Percentiles rank a stretch among this genome's conserved stretches.
Conservation (phyloP, 192 early-diverging fungal species). For the Coemansia sp. region DNA sequence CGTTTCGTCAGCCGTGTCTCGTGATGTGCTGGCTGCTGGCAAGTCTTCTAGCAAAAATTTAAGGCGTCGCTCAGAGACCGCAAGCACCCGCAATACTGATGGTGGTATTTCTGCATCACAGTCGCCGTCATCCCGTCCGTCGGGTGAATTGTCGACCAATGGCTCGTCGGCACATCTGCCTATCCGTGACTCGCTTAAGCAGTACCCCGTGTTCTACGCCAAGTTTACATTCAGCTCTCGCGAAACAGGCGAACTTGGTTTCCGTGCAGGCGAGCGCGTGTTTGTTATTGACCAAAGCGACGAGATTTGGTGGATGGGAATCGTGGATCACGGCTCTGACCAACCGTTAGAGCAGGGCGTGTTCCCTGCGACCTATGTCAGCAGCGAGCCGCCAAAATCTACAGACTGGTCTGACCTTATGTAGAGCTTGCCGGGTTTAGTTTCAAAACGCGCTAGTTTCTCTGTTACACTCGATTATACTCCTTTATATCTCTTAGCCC, state of each 20-base stretch:
- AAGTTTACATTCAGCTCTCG: constrained; percentile 72
- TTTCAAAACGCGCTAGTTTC: too few relatives aligned
- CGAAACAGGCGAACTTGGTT: constrained; percentile 71
- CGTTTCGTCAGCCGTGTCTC: too few relatives aligned
- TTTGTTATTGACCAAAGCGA: constrained; percentile 76
- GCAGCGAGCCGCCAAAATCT: constrained; percentile 44
- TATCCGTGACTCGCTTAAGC: constrained; percentile 54
- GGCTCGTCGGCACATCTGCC: constrained; percentile 35
- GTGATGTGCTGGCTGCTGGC: not conserved
- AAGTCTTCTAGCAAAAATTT: constrained; percentile 11
- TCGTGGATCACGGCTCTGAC: constrained; percentile 59
- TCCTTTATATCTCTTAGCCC: too few relatives aligned
- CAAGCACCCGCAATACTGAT: constrained; percentile 38
- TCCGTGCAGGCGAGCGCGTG: constrained; percentile 65
- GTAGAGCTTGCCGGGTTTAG: constrained; percentile 2
- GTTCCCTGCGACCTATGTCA: constrained; percentile 77
- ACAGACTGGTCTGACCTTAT: constrained; percentile 50
- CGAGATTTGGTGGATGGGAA: constrained; percentile 84
- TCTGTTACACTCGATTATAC: too few relatives aligned
- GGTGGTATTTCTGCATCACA: constrained; percentile 26
- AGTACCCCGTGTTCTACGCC: constrained; percentile 63
- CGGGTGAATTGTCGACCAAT: constrained; percentile 38
- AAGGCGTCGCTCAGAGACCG: constrained; percentile 38
- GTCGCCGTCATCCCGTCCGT: constrained; percentile 43
- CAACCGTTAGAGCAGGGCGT: constrained; percentile 64